Base-by-base conservation (phyloP, 805 yeast genomes). In the Ascoidea tarda region DNA sequence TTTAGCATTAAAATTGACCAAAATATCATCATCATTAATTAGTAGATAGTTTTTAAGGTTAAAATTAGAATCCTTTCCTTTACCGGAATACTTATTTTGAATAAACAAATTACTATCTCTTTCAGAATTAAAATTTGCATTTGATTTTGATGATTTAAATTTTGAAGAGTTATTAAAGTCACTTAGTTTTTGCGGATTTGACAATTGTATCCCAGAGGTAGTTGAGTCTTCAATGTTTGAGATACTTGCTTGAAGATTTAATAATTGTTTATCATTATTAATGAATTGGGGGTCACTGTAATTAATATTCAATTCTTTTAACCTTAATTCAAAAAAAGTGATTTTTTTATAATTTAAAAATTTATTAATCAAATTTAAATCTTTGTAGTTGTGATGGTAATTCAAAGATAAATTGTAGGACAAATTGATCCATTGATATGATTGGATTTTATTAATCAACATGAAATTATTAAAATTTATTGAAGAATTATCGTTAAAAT, bases 381-480 rank as follows among this genome's bases (percentile, higher is more conserved):
- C 74, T 44, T 72, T 73, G 52, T 62, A 70, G n/a, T 66, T 59
- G 10, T 75, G 77, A 14, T 74, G 66, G 70, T 81, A 80, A n/a
- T 66, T 66, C 47, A 70, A 74, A 0, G 78, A 82, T 21, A 82
- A 60, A 50, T 66, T 66, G 55, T 69, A 74, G 0, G 80, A 66
- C 4, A 77, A 56, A 32, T 67, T 61, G 0, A 79, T 66, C 87
- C 87, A 81, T 53, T 77, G 81, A 46, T 64, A 62, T 0, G 74
- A 62, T 38, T 71, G 65, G 1, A 64, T 57, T 2, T 59, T 63
- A 47, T 68, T 68, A 14, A 78, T 57, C 0, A 79, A 55, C 10
- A 72, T 55, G 1, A 78, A 57, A 54, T 70, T 77, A 46, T 46
- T 49, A 46, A 56, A 50, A 5, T 48, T 32, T 6, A 55, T 51